phyloP scores from a whole-genome alignment of 768 basidiomycete species.

The Leucosporidium creatinivorum region DNA sequence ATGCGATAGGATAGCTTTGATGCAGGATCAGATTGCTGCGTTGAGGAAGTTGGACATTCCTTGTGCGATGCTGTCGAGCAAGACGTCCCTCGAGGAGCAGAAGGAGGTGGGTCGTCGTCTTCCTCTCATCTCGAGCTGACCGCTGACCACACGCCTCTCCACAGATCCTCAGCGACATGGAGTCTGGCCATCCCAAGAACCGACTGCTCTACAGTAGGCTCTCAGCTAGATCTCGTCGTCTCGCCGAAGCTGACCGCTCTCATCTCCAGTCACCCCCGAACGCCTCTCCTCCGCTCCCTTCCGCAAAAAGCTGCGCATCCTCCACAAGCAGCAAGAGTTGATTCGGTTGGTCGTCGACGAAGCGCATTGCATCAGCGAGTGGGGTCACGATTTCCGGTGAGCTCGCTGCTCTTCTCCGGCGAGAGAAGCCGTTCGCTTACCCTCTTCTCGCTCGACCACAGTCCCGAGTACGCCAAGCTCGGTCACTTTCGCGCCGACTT shows the following conservation, averaged over 20 bases:
- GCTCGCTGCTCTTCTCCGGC: neutral
- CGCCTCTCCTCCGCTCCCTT: constrained; percentile 56
- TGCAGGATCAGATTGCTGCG: constrained; percentile 30
- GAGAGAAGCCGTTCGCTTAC: neutral
- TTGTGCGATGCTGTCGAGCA: constrained; percentile 61
- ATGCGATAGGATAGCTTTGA: too few species aligned
- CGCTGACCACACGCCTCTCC: neutral
- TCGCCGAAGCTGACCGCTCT: constrained; percentile 44
- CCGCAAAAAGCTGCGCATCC: constrained; percentile 47
- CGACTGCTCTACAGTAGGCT: constrained; percentile 64
- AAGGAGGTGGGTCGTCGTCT: constrained; percentile 46
- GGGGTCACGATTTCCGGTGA: constrained; percentile 56
- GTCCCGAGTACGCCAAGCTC: constrained; percentile 63
- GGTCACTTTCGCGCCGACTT: constrained; percentile 60
- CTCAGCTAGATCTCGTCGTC: neutral
- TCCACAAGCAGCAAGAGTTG: constrained; percentile 55
- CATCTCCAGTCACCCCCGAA: constrained; percentile 55
- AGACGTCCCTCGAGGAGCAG: constrained; percentile 54
- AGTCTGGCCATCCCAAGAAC: constrained; percentile 53
- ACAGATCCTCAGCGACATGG: constrained; percentile 59
- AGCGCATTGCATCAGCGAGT: constrained; percentile 44
- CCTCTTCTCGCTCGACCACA: constrained; percentile 49
- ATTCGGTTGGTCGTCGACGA: constrained; percentile 76
- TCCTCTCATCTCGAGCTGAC: neutral
- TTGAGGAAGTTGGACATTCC: constrained; percentile 47